Conservation (phyloP, 306 rosid species). For the Lathyrus aphaca region DNA sequence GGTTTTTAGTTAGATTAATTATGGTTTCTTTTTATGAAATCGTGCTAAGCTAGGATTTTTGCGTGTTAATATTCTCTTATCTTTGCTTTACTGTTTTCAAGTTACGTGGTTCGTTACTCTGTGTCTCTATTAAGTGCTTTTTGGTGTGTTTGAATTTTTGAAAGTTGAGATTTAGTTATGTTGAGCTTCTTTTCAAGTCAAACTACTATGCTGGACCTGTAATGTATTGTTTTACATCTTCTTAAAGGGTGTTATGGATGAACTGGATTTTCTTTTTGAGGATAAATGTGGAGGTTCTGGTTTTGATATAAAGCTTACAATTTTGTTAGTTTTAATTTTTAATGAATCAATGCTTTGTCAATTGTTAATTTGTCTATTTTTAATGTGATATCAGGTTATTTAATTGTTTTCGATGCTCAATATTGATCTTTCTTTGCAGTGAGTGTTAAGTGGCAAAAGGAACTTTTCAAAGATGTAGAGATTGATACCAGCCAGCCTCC, state of each 20-base stretch:
- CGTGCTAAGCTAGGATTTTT: slow-evolving; percentile 12
- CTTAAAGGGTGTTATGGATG: neutral
- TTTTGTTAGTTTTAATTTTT: slow-evolving; percentile 16
- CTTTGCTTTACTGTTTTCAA: neutral
- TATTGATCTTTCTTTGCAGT: slow-evolving; percentile 50
- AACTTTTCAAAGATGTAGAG: slow-evolving; percentile 76
- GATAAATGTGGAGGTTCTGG: slow-evolving; percentile 14
- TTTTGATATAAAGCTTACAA: slow-evolving; percentile 24
- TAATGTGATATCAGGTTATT: neutral
- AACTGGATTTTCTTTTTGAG: slow-evolving; percentile 7
- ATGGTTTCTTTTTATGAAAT: slow-evolving; percentile 15
- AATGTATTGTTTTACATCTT: slow-evolving; percentile 4
- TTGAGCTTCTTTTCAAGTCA: slow-evolving; percentile 29
- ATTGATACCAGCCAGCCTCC: slow-evolving; percentile 88
- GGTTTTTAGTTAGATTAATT: slow-evolving; percentile 32
- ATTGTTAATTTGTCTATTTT: neutral
- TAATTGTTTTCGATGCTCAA: slow-evolving; percentile 1
- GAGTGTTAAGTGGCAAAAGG: slow-evolving; percentile 94
- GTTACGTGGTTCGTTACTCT: neutral
- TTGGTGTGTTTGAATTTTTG: slow-evolving; percentile 21
- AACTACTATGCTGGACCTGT: neutral
- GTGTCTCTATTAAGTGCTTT: neutral
- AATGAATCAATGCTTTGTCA: neutral
- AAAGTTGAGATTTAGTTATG: slow-evolving; percentile 35
- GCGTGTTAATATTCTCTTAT: slow-evolving; percentile 1